Base-by-base conservation (phyloP, 345 rosid species). In the Psidium guajava region DNA sequence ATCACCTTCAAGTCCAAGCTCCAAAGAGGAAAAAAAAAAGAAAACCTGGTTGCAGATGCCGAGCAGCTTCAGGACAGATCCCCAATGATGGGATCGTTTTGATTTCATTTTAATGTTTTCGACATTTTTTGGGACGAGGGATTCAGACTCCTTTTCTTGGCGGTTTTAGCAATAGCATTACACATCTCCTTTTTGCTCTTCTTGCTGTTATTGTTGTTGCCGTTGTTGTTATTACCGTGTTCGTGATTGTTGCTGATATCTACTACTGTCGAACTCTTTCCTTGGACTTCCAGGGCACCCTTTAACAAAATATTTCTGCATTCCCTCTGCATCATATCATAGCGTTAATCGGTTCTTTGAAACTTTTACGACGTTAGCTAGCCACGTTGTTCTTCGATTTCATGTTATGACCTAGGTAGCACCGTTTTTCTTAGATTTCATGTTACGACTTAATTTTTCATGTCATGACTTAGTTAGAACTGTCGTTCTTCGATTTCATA, bases 71-170 rank as follows among this genome's bases (percentile, higher is more conserved):
- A 61, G 74, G 74, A 61, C 74, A 61, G 15, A 61, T 36, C 74
- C 74, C 42, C 11, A 61, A 61, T 61, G 20, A 28, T 61, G 42
- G 21, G 18, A 61, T 61, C 22, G 0, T 61, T 61, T 61, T 42
- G 5, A 44, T 44, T 44, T 44, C 6, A 44, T 44, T 44, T 44
- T 44, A 44, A 28, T 4, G 5, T 44, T 40, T 28, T 28, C 22
- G 32, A 59, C 36, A 13, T 44, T 59, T 40, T 61, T 61, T 61
- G 28, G 74, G 42, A 77, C 15, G 90, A 84, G 27, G 91, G 84
- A 88, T 86, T 92, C 58, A 86, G 89, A 84, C 89, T 90, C 90
- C 83, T 92, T 86, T 90, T 91, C 91, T 90, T 93, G 77, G 91
- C 89, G 10, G 91, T 88, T 85, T 89, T 91, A 55, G 89, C 90